These are phyloP conservation scores for Secale cereale DNA, from an alignment of 176 grass and related monocot species.

Conservation along the genomic window DNA sequence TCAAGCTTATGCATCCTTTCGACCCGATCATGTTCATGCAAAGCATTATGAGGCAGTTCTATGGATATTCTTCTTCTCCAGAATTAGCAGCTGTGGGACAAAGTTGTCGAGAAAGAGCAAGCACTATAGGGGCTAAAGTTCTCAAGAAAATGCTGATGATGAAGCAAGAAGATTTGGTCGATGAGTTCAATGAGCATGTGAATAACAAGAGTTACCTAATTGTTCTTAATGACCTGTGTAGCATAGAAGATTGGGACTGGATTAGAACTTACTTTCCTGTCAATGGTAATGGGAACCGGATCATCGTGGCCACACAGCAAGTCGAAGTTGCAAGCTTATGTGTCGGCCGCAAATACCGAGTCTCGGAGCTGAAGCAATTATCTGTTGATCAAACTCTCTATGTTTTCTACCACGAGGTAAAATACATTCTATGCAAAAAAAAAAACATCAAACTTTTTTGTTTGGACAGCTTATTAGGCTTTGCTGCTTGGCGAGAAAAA, in stretches of 20 bases:
- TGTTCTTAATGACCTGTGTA: neutral
- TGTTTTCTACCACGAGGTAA: neutral
- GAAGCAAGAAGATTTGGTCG: neutral
- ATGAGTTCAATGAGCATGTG: neutral
- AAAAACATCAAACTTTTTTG: neutral
- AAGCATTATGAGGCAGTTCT: no score
- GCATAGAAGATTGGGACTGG: neutral
- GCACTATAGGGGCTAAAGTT: no score
- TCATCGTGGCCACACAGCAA: neutral
- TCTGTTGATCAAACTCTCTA: neutral
- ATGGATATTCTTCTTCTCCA: no score
- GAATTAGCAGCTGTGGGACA: no score
- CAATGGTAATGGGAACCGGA: neutral
- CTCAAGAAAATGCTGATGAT: neutral
- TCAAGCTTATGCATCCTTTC: no score
- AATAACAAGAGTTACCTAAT: neutral
- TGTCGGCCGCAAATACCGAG: neutral
- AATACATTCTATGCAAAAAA: neutral
- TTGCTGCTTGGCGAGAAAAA: no score
- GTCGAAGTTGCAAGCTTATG: neutral
- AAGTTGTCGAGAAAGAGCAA: no score
- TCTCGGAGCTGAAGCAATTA: neutral
- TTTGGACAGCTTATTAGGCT: no score
- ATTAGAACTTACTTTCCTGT: neutral
- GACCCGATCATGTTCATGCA: no score